Evolutionary conservation across 371 early-diverging fungal genomes (phyloP).

Genomic region (Mucor indicus): DNA sequence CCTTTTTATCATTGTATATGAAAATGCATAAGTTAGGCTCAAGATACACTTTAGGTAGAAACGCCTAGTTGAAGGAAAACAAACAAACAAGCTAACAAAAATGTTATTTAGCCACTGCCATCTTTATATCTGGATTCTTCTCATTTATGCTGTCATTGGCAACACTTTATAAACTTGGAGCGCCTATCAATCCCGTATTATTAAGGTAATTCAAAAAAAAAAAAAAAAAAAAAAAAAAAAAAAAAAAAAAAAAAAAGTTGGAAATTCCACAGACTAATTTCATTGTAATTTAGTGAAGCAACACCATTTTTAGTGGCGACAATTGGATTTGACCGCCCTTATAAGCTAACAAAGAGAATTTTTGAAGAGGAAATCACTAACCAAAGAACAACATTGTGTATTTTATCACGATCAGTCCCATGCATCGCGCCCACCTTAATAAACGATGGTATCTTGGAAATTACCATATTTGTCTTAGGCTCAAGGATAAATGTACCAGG

Average conservation of each 20-base stretch:
- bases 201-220: background rate
- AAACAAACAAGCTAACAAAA: background rate
- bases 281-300: slow-evolving; percentile 30
- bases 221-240: background rate
- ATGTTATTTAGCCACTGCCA: background rate
- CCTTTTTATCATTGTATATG: slow-evolving; percentile 8
- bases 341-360: too few species aligned
- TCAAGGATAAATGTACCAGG: background rate
- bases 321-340: too few species aligned
- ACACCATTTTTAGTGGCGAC: slow-evolving; percentile 90
- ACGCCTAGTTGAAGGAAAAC: background rate
- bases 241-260: background rate
- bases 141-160: background rate
- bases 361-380: slow-evolving; percentile 16
- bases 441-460: background rate
- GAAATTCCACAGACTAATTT: background rate
- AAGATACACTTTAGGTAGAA: slow-evolving; percentile 3
- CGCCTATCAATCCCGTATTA: background rate
- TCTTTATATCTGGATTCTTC: slow-evolving; percentile 1
- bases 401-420: too few species aligned
- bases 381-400: too few species aligned
- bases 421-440: too few species aligned
- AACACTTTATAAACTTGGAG: background rate
- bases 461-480: background rate
- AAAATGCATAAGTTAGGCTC: slow-evolving; percentile 8